phyloP scores from a whole-genome alignment of 208 protist genomes.

The Leishmania tarentolae region DNA sequence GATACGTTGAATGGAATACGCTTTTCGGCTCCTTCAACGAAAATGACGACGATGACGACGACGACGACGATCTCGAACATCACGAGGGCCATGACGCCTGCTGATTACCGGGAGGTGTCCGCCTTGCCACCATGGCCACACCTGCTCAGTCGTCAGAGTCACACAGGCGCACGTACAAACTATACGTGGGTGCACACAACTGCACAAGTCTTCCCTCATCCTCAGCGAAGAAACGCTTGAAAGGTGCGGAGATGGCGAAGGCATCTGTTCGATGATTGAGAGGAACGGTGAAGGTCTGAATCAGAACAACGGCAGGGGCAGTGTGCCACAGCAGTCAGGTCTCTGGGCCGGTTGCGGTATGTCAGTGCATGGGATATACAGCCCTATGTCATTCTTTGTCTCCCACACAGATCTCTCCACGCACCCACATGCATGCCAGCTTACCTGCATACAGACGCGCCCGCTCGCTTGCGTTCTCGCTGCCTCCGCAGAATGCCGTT shows the following conservation, averaged over 20 bases:
- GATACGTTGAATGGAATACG: conserved; percentile 85
- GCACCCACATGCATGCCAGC: neutral
- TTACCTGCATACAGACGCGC: neutral
- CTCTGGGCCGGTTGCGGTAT: neutral
- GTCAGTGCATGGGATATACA: neutral
- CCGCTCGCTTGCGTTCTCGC: neutral
- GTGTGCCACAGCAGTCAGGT: neutral
- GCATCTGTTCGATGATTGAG: neutral
- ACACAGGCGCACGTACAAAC: neutral
- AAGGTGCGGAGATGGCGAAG: neutral
- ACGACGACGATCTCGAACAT: conserved; percentile 17
- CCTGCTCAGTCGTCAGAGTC: neutral
- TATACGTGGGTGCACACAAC: neutral
- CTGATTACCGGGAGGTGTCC: neutral
- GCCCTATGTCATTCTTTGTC: neutral
- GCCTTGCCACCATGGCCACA: neutral
- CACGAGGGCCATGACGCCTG: neutral
- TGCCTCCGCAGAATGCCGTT: neutral
- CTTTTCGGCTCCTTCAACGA: conserved; percentile 81
- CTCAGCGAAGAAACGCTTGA: neutral
- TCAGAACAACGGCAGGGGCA: neutral
- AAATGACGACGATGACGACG: conserved; percentile 30
- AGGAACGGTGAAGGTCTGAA: neutral
- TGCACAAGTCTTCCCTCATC: neutral
- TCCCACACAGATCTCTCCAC: neutral